phyloP scores from a whole-genome alignment of 306 rosid genomes.

The Lathyrus tuberosus region DNA sequence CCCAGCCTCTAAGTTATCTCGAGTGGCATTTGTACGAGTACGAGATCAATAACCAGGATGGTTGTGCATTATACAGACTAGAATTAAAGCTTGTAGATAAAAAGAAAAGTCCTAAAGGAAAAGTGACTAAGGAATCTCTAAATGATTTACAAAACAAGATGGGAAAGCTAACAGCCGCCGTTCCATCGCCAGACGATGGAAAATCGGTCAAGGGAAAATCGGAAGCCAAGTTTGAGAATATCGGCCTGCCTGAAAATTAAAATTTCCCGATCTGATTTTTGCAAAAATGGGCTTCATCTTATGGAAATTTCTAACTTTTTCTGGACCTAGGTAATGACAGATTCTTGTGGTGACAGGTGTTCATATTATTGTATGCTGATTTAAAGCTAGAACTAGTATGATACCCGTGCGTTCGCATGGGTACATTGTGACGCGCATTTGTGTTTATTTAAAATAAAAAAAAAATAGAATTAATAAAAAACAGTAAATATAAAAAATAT shows the following conservation, averaged over 20 bases:
- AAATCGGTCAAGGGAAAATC: constrained; percentile 52
- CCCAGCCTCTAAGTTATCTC: constrained; percentile 72
- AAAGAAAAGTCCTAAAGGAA: constrained; percentile 80
- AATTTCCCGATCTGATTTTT: background rate
- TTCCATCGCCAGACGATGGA: constrained; percentile 53
- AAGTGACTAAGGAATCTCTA: constrained; percentile 70
- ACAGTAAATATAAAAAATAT: too few species aligned
- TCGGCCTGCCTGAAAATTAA: constrained; percentile 47
- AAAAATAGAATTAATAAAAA: too few species aligned
- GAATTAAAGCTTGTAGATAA: constrained; percentile 83
- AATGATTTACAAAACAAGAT: constrained; percentile 91
- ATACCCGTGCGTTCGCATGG: too few species aligned
- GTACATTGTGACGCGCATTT: too few species aligned
- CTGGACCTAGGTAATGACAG: constrained; percentile 9
- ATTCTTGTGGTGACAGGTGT: constrained; percentile 33
- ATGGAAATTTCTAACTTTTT: constrained; percentile 35
- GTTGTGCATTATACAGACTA: constrained; percentile 82
- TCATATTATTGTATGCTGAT: constrained; percentile 12
- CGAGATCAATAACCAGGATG: constrained; percentile 70
- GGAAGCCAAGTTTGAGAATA: constrained; percentile 50
- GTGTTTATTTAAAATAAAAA: too few species aligned
- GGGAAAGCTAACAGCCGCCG: constrained; percentile 86
- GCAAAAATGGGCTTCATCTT: constrained; percentile 16
- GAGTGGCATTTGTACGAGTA: constrained; percentile 98
- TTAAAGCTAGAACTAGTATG: too few species aligned